Evolutionary conservation across 345 rosid genomes (phyloP), one percentile per base, ranked within the genome.

Genomic region (Rubroshorea leprosula): DNA sequence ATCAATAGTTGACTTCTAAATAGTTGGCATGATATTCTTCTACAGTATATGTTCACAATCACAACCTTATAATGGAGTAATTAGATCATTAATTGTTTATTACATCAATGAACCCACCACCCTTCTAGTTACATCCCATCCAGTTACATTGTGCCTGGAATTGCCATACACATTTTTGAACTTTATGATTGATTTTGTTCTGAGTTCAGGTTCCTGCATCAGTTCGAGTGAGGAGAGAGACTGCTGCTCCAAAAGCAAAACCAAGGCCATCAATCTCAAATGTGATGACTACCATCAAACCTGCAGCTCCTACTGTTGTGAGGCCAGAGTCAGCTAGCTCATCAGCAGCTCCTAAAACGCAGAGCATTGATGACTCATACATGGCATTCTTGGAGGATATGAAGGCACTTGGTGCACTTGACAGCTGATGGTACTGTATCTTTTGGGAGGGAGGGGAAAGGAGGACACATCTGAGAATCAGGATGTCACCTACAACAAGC

Each of bases 391-490:
- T 93, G 60, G 99, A 89, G 60, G 99, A 93, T 78, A 93, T 93
- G 99, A 89, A 93, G 76, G 97, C 97, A 23, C 95, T 93, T 5
- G 99, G 99, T 31, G 99, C 97, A 0, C 94, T 93, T 57, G 99
- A 93, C 66, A 61, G 85, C 57, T 93, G 75, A 82, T 53, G 9
- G n/a, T 45, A 53, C 46, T 31, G 35, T 14, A 47, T 6, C 18
- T 27, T 10, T 46, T 26, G 21, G 46, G 54, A 47, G 12, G 26
- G 31, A 25, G 2, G 3, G 26, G 54, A 49, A 31, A 49, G 0
- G 22, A 20, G 45, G 46, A 1, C 22, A 10, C 31, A 35, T 26
- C 47, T 2, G 14, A 10, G 52, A 26, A 26, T 46, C 51, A 2
- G 19, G 25, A 46, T 13, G 4, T 39, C 25, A 45, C 51, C 41